Conservation (phyloP, 2,329 filamentous ascomycete genomes). For the Phyllosticta citrichinensis region DNA sequence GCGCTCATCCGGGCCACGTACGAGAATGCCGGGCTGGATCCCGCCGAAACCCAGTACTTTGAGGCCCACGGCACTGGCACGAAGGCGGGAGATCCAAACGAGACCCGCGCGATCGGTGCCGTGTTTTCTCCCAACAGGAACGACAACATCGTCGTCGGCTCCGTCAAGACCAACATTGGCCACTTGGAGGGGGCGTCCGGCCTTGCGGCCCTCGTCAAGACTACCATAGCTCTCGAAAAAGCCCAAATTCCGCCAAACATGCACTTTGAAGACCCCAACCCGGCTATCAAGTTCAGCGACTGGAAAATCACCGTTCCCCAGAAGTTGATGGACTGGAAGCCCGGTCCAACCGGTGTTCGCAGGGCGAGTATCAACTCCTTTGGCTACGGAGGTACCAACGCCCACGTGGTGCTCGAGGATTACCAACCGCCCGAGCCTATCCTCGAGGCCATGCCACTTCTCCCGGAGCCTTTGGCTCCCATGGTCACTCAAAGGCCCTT, state of each 20-base stretch:
- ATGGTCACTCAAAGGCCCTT: neutral
- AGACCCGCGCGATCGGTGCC: slow-evolving; percentile 15
- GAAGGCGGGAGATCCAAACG: neutral
- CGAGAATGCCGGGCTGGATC: slow-evolving; percentile 24
- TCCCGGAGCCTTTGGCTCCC: neutral
- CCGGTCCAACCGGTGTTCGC: slow-evolving; percentile 2
- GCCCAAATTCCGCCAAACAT: slow-evolving; percentile 16
- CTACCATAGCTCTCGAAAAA: slow-evolving; percentile 17
- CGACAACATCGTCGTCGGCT: slow-evolving; percentile 18
- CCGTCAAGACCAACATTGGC: slow-evolving; percentile 20
- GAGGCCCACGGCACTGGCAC: slow-evolving; percentile 19
- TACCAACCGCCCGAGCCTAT: neutral
- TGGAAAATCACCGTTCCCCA: slow-evolving; percentile 12
- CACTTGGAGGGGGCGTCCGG: slow-evolving; percentile 23
- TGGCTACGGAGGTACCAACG: slow-evolving; percentile 19
- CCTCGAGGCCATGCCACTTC: neutral
- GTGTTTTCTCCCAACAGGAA: slow-evolving; percentile 13
- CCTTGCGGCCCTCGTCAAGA: slow-evolving; percentile 19
- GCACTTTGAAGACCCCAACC: slow-evolving; percentile 12
- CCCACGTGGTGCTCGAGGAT: slow-evolving; percentile 19
- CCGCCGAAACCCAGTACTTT: slow-evolving; percentile 11
- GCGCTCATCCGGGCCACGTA: slow-evolving; percentile 28
- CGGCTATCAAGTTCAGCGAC: slow-evolving; percentile 8
- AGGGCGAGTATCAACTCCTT: slow-evolving; percentile 16
- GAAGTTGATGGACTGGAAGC: slow-evolving; percentile 9